phyloP scores from a whole-genome alignment of 352 stramenopile species.

The Globisporangium megalacanthum region DNA sequence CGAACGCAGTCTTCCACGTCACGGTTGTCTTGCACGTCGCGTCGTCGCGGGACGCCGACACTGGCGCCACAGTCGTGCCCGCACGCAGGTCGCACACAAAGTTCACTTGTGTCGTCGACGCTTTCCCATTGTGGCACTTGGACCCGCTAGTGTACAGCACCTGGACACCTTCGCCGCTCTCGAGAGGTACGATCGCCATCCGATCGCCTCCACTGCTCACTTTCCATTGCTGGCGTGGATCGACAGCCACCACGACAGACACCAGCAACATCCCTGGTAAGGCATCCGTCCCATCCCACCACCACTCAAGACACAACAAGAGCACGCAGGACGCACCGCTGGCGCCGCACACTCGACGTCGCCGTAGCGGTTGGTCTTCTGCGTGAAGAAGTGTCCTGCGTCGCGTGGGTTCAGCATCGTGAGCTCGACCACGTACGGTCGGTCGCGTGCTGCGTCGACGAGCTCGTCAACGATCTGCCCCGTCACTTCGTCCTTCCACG shows the following conservation, averaged over 20 bases:
- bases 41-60: constrained; percentile 26
- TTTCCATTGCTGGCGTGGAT: constrained; percentile 54
- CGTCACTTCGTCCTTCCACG: constrained; percentile 42
- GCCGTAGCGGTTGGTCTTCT: constrained; percentile 61
- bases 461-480: constrained; percentile 59
- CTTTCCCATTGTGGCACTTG: constrained; percentile 37
- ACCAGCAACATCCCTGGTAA: background rate
- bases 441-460: constrained; percentile 37
- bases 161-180: constrained; percentile 52
- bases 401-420: constrained; percentile 54
- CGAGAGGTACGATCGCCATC: constrained; percentile 50
- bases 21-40: constrained; percentile 51
- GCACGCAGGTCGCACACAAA: constrained; percentile 70
- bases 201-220: constrained; percentile 53
- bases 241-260: constrained; percentile 3
- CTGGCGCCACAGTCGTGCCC: constrained; percentile 38
- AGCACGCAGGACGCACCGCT: constrained; percentile 27
- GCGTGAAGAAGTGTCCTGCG: constrained; percentile 56
- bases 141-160: constrained; percentile 52
- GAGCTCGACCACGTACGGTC: constrained; percentile 54
- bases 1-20: constrained; percentile 64
- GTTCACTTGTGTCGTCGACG: constrained; percentile 45
- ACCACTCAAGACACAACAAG: background rate
- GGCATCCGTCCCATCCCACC: background rate
- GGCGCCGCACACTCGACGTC: constrained; percentile 69